Percentiles rank a stretch among this genome's conserved stretches.
Conservation (phyloP, 352 stramenopile genomes). For the Globisporangium abappressorium region DNA sequence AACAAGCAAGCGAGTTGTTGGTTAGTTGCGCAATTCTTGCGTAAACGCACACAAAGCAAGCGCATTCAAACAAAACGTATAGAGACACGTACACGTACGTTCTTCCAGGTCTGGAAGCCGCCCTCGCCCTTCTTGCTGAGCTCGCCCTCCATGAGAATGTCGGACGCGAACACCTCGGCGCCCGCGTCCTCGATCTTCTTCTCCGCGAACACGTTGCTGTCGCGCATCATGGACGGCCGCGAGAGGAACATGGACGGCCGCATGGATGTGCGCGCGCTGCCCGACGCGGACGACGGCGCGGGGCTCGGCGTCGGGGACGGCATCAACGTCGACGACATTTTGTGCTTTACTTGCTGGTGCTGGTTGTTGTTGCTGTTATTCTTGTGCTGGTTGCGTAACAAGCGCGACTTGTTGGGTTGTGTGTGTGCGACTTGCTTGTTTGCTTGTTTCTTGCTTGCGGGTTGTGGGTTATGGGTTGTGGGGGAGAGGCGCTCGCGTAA, state of each 20-base stretch:
- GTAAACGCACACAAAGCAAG: no score
- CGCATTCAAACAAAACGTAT: no score
- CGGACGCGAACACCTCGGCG: conserved; percentile 51
- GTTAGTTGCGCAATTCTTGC: neutral
- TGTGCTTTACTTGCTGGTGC: no score
- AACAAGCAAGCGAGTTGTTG: neutral
- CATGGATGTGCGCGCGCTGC: conserved; percentile 24
- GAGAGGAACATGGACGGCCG: conserved; percentile 36
- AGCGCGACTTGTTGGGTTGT: neutral
- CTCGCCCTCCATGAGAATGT: conserved; percentile 71
- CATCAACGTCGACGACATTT: neutral
- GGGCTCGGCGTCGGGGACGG: conserved; percentile 1
- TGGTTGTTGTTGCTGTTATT: neutral
- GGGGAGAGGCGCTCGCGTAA: neutral
- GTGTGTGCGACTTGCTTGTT: neutral
- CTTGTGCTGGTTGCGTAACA: conserved; percentile 1
- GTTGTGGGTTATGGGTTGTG: neutral
- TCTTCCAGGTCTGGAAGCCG: conserved; percentile 63
- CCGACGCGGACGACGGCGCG: neutral
- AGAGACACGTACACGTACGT: conserved; percentile 44
- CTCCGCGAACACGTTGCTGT: conserved; percentile 63
- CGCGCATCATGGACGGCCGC: conserved; percentile 47
- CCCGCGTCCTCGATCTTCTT: conserved; percentile 56
- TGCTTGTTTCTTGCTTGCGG: conserved; percentile 1
- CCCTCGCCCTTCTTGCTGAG: conserved; percentile 66